Evolutionary conservation across 192 early-diverging fungal genomes (phyloP).

Genomic region (Pilobolus umbonatus): DNA sequence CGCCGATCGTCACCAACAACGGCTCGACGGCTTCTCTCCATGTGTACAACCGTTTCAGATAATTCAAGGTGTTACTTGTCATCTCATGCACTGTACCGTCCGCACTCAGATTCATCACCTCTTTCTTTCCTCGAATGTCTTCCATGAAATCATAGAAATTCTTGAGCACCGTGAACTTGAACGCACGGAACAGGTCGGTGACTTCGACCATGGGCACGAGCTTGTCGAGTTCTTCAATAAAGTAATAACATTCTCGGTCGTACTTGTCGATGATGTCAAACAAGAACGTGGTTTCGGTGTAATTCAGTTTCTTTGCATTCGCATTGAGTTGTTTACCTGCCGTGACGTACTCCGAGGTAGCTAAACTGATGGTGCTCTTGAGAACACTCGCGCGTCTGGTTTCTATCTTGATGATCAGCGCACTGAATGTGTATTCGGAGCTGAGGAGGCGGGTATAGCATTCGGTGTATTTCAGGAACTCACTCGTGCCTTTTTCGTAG

Average conservation of each 20-base stretch:
- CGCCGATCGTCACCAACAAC: slow-evolving; percentile 44
- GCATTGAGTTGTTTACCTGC: slow-evolving; percentile 50
- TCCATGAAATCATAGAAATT: slow-evolving; percentile 66
- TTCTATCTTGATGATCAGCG: slow-evolving; percentile 54
- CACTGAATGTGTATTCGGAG: slow-evolving; percentile 59
- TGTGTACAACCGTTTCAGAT: slow-evolving; percentile 54
- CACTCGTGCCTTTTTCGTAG: slow-evolving; percentile 59
- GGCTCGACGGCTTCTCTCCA: slow-evolving; percentile 54
- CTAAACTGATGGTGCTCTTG: slow-evolving; percentile 38
- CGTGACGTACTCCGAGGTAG: slow-evolving; percentile 47
- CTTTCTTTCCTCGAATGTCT: slow-evolving; percentile 58
- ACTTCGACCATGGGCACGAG: slow-evolving; percentile 26
- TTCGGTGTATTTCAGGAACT: slow-evolving; percentile 56
- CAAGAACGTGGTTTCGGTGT: slow-evolving; percentile 60
- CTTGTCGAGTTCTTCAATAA: slow-evolving; percentile 43
- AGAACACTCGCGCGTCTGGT: slow-evolving; percentile 39
- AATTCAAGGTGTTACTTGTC: slow-evolving; percentile 65
- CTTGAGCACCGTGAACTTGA: slow-evolving; percentile 47
- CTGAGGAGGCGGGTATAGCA: slow-evolving; percentile 57
- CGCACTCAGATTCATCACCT: slow-evolving; percentile 49
- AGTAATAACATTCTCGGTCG: slow-evolving; percentile 23
- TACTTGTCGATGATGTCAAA: slow-evolving; percentile 61
- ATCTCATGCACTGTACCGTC: slow-evolving; percentile 86
- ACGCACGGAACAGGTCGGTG: slow-evolving; percentile 24
- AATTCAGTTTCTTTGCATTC: slow-evolving; percentile 43